These are phyloP conservation scores for Saccharum hybrid DNA, from an alignment of 202 grass and related monocot species.

Conservation along the genomic window DNA sequence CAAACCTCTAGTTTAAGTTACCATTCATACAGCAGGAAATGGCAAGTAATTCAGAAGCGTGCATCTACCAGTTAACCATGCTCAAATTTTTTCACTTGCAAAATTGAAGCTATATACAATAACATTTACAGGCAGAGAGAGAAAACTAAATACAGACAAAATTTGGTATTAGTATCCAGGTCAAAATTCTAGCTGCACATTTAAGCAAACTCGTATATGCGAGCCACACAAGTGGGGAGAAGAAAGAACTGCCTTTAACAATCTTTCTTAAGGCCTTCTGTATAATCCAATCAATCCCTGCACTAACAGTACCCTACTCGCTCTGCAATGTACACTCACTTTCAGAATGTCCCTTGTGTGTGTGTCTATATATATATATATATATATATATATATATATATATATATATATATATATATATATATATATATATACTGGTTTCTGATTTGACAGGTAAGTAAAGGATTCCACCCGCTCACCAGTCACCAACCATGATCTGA, in stretches of 20 bases:
- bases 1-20: neutral
- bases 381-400: too few species aligned
- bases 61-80: neutral
- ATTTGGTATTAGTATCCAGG: conserved; percentile 42
- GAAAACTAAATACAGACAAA: conserved; percentile 32
- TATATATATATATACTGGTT: neutral
- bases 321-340: conserved; percentile 71
- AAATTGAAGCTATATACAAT: conserved; percentile 27
- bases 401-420: too few species aligned
- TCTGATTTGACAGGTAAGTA: conserved; percentile 39
- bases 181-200: conserved; percentile 59
- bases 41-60: neutral
- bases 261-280: conserved; percentile 21
- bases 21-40: neutral
- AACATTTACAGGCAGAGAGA: neutral
- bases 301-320: conserved; percentile 50
- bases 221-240: neutral
- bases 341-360: conserved; percentile 25
- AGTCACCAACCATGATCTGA: conserved; percentile 36
- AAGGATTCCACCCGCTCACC: conserved; percentile 8
- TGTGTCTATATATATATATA: too few species aligned
- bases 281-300: conserved; percentile 45
- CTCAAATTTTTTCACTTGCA: neutral
- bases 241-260: conserved; percentile 26
- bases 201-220: conserved; percentile 23